phyloP scores from a whole-genome alignment of 2,329 filamentous ascomycete species.

The Didymella glomerata region DNA sequence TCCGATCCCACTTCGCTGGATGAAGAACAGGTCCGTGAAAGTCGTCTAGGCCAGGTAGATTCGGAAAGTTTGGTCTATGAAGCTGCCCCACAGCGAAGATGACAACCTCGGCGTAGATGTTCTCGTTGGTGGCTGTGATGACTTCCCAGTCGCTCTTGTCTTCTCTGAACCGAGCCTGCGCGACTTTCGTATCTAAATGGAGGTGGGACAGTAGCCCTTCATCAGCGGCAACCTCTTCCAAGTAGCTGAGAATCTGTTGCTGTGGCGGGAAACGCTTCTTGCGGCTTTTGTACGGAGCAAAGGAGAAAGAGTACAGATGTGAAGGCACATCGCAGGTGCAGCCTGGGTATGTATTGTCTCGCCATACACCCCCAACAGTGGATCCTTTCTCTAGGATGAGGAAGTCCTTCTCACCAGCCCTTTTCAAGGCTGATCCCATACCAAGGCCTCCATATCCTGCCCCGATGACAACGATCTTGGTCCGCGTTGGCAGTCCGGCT shows the following conservation, averaged over 20 bases:
- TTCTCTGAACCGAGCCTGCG: not conserved
- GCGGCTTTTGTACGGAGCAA: conserved; percentile 44
- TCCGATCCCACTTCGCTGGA: not conserved
- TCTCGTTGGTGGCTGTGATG: not conserved
- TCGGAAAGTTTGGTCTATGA: not conserved
- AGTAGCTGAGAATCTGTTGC: not conserved
- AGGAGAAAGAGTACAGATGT: conserved; percentile 53
- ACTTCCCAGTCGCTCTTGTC: not conserved
- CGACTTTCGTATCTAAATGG: not conserved
- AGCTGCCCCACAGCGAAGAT: conserved; percentile 10
- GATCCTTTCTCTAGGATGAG: conserved; percentile 1
- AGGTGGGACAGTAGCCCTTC: not conserved
- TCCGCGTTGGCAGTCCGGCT: not conserved
- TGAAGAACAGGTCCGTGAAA: not conserved
- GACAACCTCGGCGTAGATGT: not conserved
- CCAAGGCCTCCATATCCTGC: conserved; percentile 9
- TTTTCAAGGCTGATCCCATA: not conserved
- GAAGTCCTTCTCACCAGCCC: conserved; percentile 5
- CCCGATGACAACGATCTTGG: not conserved
- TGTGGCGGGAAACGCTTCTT: conserved; percentile 4
- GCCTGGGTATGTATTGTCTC: conserved; percentile 50
- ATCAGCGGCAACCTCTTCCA: not conserved
- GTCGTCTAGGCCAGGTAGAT: not conserved
- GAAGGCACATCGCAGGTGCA: conserved; percentile 39
- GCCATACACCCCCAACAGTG: conserved; percentile 46